Conservation (phyloP, 441 rosid genomes). For the Populus hybrid region DNA sequence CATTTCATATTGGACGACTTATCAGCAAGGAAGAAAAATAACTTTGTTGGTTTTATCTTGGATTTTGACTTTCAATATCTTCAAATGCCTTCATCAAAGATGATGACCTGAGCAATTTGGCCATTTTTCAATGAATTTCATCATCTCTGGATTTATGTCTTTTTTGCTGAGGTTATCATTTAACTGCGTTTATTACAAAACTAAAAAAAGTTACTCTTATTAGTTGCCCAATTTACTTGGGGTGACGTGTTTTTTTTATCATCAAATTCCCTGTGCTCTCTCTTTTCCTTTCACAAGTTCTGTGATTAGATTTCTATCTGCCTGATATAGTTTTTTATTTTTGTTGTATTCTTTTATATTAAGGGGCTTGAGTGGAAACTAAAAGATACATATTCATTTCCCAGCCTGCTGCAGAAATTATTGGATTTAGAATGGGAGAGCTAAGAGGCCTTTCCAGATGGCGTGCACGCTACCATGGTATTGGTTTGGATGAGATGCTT, state of each 20-base stretch:
- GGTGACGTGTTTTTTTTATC: neutral
- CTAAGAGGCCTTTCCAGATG: conserved; percentile 90
- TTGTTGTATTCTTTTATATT: conserved; percentile 14
- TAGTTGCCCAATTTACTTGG: neutral
- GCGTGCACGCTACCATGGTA: conserved; percentile 76
- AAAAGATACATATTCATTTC: conserved; percentile 35
- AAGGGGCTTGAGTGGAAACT: conserved; percentile 32
- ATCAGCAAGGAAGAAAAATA: neutral
- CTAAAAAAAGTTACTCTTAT: neutral
- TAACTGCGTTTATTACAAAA: neutral
- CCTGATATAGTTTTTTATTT: conserved; percentile 12
- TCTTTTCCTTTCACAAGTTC: conserved; percentile 9
- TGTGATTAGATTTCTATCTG: neutral
- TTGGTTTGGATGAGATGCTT: conserved; percentile 84
- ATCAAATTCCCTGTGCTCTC: neutral
- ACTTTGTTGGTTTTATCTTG: neutral
- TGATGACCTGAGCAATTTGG: neutral
- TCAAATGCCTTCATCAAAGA: neutral
- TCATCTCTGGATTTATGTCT: neutral
- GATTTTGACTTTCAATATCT: neutral
- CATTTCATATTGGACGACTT: neutral
- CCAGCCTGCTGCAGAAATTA: conserved; percentile 97
- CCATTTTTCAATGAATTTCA: neutral
- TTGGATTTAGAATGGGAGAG: conserved; percentile 95
- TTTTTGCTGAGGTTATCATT: neutral